Evolutionary conservation across 2,329 filamentous ascomycete species (phyloP).

Genomic region (Lachnellula willkommii): DNA sequence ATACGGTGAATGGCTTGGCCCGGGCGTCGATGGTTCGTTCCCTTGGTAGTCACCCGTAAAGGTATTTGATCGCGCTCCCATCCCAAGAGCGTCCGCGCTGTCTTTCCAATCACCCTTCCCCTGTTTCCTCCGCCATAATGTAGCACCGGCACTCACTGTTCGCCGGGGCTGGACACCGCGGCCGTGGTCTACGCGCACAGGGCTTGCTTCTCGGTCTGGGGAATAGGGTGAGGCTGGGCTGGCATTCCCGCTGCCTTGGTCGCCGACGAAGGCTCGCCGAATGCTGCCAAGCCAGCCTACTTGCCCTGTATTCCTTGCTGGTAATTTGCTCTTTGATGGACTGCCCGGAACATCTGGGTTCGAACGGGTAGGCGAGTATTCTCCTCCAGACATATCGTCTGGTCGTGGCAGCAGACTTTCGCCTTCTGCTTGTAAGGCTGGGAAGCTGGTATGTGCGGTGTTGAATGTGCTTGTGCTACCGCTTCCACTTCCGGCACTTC

Average conservation of each 20-base stretch:
- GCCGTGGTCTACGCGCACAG: slow-evolving; percentile 20
- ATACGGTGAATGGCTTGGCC: slow-evolving; percentile 22
- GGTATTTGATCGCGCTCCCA: slow-evolving; percentile 16
- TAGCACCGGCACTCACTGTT: slow-evolving; percentile 43
- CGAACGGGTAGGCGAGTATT: slow-evolving; percentile 19
- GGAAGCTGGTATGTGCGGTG: slow-evolving; percentile 30
- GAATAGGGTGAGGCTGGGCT: not conserved
- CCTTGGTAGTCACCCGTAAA: slow-evolving; percentile 14
- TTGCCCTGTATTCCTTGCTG: slow-evolving; percentile 14
- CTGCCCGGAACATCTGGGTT: slow-evolving; percentile 38
- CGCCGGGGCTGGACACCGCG: slow-evolving; percentile 34
- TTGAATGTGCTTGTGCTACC: slow-evolving; percentile 19
- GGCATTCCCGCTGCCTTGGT: not conserved
- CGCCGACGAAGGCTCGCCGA: slow-evolving; percentile 33
- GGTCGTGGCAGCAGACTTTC: slow-evolving; percentile 27
- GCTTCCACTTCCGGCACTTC: slow-evolving; percentile 22
- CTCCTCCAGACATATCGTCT: slow-evolving; percentile 8
- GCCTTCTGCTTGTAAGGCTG: slow-evolving; percentile 25
- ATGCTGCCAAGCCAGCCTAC: slow-evolving; percentile 61
- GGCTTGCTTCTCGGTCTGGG: slow-evolving; percentile 14
- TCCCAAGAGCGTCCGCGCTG: slow-evolving; percentile 18
- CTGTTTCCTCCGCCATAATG: slow-evolving; percentile 44
- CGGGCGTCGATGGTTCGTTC: not conserved
- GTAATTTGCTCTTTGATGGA: slow-evolving; percentile 51
- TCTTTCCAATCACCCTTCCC: slow-evolving; percentile 48